phyloP scores from a whole-genome alignment of 176 grass and related monocot species.

The Rhynchospora pubera region DNA sequence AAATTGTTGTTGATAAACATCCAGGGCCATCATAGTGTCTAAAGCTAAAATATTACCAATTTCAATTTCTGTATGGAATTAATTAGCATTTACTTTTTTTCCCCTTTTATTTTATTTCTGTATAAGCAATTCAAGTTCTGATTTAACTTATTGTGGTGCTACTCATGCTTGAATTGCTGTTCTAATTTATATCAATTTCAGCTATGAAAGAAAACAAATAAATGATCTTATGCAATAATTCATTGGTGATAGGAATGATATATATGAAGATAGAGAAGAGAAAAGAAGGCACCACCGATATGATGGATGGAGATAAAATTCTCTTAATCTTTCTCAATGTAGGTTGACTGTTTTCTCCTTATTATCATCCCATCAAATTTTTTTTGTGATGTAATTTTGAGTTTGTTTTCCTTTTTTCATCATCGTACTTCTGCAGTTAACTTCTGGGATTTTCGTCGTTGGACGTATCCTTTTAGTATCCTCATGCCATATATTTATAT shows the following conservation, averaged over 20 bases:
- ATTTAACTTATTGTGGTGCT: neutral
- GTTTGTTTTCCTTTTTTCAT: constrained; percentile 35
- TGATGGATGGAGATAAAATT: constrained; percentile 26
- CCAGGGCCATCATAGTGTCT: neutral
- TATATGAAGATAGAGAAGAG: constrained; percentile 45
- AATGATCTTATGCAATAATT: constrained; percentile 2
- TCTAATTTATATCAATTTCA: neutral
- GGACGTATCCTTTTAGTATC: constrained; percentile 99
- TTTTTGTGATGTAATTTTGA: neutral
- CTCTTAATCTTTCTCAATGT: constrained; percentile 26
- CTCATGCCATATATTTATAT: constrained; percentile 37
- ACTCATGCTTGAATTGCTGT: neutral
- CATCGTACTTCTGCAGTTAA: constrained; percentile 52
- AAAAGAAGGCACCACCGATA: constrained; percentile 30
- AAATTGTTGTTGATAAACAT: neutral
- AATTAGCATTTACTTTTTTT: neutral
- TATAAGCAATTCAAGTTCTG: neutral
- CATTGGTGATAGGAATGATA: constrained; percentile 64
- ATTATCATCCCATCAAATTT: constrained; percentile 1
- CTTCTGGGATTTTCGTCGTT: constrained; percentile 41
- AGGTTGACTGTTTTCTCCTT: constrained; percentile 15
- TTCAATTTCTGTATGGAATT: neutral
- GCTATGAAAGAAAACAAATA: neutral
- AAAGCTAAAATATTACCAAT: neutral
- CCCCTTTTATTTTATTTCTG: neutral